A percentile compares a stretch with the other conserved stretches of the same genome.
Conservation (phyloP, 306 rosid genomes). For the Luffa aegyptiaca region DNA sequence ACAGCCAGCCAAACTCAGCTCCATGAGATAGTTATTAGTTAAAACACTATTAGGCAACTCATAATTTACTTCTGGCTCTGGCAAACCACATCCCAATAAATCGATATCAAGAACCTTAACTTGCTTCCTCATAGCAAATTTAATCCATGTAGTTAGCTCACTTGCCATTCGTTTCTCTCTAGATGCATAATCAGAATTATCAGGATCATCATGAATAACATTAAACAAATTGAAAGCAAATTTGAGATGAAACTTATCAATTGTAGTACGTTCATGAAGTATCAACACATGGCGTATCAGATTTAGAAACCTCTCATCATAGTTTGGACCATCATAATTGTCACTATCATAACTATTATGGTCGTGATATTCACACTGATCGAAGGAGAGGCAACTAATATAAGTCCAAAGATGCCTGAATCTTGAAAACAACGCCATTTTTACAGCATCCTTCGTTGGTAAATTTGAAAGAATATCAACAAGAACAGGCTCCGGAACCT, state of each 20-base stretch:
- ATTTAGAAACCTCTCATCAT: conserved; percentile 1
- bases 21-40: background rate
- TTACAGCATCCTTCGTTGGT: background rate
- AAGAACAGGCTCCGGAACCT: background rate
- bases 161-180: background rate
- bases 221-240: conserved; percentile 2
- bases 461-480: conserved; percentile 1
- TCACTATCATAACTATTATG: background rate
- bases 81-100: conserved; percentile 1
- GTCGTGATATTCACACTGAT: conserved; percentile 4
- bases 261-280: conserved; percentile 1
- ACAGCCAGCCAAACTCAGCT: background rate
- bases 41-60: background rate
- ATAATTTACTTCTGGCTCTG: background rate
- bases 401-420: conserved; percentile 1
- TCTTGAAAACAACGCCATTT: background rate
- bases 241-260: conserved; percentile 5
- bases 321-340: background rate
- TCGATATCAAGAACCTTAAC: conserved; percentile 5
- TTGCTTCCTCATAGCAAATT: conserved; percentile 3
- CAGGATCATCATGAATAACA: background rate
- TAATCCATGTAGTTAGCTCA: conserved; percentile 6
- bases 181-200: background rate
- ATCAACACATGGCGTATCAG: conserved; percentile 4
- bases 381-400: background rate